Conservation (phyloP, 768 basidiomycete genomes). For the Leucosporidium scottii region DNA sequence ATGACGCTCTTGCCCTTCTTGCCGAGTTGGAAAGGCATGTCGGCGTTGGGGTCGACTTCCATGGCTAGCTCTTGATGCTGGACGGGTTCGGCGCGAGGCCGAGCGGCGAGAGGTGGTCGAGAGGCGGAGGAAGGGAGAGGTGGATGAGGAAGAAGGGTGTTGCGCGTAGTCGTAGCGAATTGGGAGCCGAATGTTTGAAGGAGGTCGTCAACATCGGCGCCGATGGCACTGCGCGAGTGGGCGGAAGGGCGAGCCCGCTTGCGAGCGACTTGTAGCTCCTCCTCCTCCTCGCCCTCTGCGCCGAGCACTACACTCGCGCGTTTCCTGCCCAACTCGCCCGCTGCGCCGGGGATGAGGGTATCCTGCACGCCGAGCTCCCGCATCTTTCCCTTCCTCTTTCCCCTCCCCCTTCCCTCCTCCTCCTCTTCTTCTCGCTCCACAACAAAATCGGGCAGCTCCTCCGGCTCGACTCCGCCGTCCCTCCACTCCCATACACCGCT, state of each 20-base stretch:
- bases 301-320: too few species aligned
- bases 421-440: not conserved
- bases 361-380: not conserved
- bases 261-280: too few species aligned
- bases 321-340: not conserved
- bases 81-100: not conserved
- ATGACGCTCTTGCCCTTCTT: conserved; percentile 25
- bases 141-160: too few species aligned
- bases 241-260: too few species aligned
- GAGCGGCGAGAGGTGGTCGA: too few species aligned
- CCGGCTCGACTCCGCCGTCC: not conserved
- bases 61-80: not conserved
- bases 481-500: conserved; percentile 6
- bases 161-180: too few species aligned
- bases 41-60: not conserved
- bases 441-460: not conserved
- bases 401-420: not conserved
- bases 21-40: conserved; percentile 17
- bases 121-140: too few species aligned
- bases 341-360: not conserved
- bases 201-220: too few species aligned
- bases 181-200: too few species aligned
- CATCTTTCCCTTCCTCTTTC: not conserved
- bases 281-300: not conserved
- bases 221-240: too few species aligned